These are phyloP conservation scores for Cladophialophora yegresii DNA, from an alignment of 2,329 filamentous ascomycete genomes.

Conservation along the genomic window DNA sequence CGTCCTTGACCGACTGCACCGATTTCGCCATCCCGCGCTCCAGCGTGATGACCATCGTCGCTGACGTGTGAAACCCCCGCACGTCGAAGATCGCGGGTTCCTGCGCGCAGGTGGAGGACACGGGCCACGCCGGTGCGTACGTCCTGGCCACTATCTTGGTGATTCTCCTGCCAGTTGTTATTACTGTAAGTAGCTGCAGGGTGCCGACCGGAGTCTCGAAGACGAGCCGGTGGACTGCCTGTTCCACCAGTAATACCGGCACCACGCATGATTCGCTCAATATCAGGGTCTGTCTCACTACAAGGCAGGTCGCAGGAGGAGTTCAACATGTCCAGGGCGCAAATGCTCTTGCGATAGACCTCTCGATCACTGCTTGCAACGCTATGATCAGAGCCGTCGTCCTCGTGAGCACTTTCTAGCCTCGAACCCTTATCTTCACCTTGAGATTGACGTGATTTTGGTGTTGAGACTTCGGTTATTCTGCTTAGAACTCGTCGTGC, in stretches of 20 bases:
- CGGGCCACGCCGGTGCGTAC: slow-evolving; percentile 14
- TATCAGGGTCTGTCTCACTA: slow-evolving; percentile 21
- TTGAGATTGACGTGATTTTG: slow-evolving; percentile 5
- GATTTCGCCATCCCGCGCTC: background rate
- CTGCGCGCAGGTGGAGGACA: slow-evolving; percentile 23
- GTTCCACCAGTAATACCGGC: background rate
- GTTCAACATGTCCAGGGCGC: slow-evolving; percentile 29
- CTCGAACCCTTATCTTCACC: slow-evolving; percentile 3
- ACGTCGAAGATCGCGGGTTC: slow-evolving; percentile 19
- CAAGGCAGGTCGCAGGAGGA: slow-evolving; percentile 16
- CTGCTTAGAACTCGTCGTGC: slow-evolving; percentile 29
- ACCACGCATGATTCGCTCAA: slow-evolving; percentile 19
- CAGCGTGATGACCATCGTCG: background rate
- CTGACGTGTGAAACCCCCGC: slow-evolving; percentile 1
- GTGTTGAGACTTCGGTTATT: slow-evolving; percentile 28
- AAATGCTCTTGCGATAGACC: slow-evolving; percentile 31
- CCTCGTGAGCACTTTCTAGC: background rate
- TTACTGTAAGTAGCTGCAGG: background rate
- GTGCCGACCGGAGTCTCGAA: background rate
- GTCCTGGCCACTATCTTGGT: slow-evolving; percentile 1
- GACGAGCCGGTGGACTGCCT: background rate
- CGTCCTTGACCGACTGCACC: background rate
- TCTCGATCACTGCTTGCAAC: slow-evolving; percentile 33
- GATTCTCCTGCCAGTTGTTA: slow-evolving; percentile 3
- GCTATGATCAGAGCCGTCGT: slow-evolving; percentile 24